Evolutionary conservation across 75 land plant genomes (phyloP), one percentile per base, ranked within the genome.

Genomic region (Cupressus sempervirens): DNA sequence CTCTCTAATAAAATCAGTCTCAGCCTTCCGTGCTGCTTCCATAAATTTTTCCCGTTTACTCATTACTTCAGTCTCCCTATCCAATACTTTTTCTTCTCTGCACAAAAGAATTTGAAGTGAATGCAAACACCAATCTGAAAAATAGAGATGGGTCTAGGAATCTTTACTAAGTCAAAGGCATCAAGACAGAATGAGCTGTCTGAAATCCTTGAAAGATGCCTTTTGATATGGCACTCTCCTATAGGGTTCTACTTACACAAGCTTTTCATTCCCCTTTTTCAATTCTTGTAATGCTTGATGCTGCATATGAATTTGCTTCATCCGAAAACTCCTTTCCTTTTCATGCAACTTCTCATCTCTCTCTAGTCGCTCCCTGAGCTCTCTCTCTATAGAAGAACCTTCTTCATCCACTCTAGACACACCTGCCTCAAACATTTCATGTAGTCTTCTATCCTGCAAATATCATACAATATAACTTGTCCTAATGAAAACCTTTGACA

Each of bases 271-370:
- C 36, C 77, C 41, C 41, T 75, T 16, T 75, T 75, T 75, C 20
- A 75, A 75, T 75, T 75, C 77, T 36, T 75, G 77, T 36, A 75
- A 75, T 34, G 20, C 38, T 35, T 35, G 77, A 75, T 16, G 77
- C 18, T 43, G 43, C 20, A 9, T 36, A 35, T 75, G 41, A 36
- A 75, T 75, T 36, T 75, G 77, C 41, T 36, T 15, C 77, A 75
- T 75, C 77, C 77, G 20, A 38, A 38, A 75, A 75, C 1, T 75
- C 13, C 41, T 75, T 75, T 75, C 77, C 4, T 75, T 14, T 75
- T 75, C 79, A 76, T 40, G 43, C 43, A 76, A 76, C 79, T 76
- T 76, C 79, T 76, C 79, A 36, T 16, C 79, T 76, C 79, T 76
- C 79, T 76, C 79, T 76, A 76, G 20, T 36, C 40, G 43, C 79